Base-by-base conservation (phyloP, 257 asterid species). In the Solanum tacnaense region DNA sequence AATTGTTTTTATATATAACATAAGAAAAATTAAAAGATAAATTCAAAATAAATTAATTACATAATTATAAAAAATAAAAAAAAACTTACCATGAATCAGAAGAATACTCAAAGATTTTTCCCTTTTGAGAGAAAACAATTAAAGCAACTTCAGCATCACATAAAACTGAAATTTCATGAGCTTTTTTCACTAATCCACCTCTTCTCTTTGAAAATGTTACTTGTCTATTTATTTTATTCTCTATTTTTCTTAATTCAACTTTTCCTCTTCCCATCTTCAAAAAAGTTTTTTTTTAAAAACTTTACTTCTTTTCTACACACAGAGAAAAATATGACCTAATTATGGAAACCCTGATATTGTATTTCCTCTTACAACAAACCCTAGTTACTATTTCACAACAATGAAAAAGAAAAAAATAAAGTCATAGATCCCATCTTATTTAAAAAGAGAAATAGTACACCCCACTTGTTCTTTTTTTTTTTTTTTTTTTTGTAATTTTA, bases 141-240 rank as follows among this genome's bases (percentile, higher is more conserved):
- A 95, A 79, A 78, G 93, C 98, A 2, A 95, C 98, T 49, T 95
- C 98, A 39, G 97, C 96, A 91, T 95, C 98, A 76, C 98, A 95
- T 21, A 95, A 92, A 52, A 95, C 98, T 84, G 98, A 95, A 87
- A 95, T 93, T 90, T 95, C 98, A 88, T 94, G 95, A 71, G 98
- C 98, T 86, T 95, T 95, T 95, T 95, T 95, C 88, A 93, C 84
- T 88, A 94, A 89, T 12, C 98, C 98, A 83, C 78, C 91, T 75
- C 98, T 93, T 86, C 98, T 90, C 95, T 95, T 95, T 27, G 98
- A 94, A 90, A 95, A 95, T 29, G 98, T 95, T 70, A 95, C 98
- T 74, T 94, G 98, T 67, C 97, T 93, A 89, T 94, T 94, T 65
- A 95, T 95, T 92, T 95, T 95, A 94, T 95, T 95, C 87, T 94